Evolutionary conservation across 495 filamentous ascomycete species (phyloP).

Genomic region (Neurospora sublineolata): DNA sequence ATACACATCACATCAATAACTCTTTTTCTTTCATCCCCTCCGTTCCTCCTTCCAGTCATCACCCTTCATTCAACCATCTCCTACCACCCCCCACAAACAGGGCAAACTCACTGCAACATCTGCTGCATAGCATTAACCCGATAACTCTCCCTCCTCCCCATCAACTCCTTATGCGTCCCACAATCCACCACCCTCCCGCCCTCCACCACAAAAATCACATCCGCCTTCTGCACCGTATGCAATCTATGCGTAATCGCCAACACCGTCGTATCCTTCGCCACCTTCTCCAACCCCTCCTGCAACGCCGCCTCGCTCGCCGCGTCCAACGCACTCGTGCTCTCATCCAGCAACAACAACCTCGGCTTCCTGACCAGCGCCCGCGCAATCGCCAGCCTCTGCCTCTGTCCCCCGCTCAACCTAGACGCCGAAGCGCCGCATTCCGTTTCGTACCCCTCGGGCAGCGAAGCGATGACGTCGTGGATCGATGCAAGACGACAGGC

Average conservation of each 20-base stretch:
- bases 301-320: slow-evolving; percentile 56
- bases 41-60: not conserved
- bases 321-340: slow-evolving; percentile 75
- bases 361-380: slow-evolving; percentile 69
- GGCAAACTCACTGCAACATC: slow-evolving; percentile 14
- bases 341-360: slow-evolving; percentile 71
- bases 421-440: slow-evolving; percentile 39
- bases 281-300: slow-evolving; percentile 60
- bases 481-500: slow-evolving; percentile 48
- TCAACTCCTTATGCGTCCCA: slow-evolving; percentile 57
- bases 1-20: not conserved
- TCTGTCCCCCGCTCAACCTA: slow-evolving; percentile 45
- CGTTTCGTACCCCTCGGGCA: slow-evolving; percentile 55
- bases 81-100: not conserved
- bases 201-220: slow-evolving; percentile 67
- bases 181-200: slow-evolving; percentile 51
- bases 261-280: slow-evolving; percentile 61
- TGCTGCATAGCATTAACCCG: slow-evolving; percentile 40
- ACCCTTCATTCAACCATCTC: not conserved
- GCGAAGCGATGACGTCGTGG: slow-evolving; percentile 41
- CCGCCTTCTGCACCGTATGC: slow-evolving; percentile 61
- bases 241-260: slow-evolving; percentile 75
- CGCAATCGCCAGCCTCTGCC: slow-evolving; percentile 66
- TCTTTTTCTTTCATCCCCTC: not conserved
- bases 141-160: slow-evolving; percentile 48